Conservation (phyloP, 2,329 filamentous ascomycete species). For the Diaporthe batatas region DNA sequence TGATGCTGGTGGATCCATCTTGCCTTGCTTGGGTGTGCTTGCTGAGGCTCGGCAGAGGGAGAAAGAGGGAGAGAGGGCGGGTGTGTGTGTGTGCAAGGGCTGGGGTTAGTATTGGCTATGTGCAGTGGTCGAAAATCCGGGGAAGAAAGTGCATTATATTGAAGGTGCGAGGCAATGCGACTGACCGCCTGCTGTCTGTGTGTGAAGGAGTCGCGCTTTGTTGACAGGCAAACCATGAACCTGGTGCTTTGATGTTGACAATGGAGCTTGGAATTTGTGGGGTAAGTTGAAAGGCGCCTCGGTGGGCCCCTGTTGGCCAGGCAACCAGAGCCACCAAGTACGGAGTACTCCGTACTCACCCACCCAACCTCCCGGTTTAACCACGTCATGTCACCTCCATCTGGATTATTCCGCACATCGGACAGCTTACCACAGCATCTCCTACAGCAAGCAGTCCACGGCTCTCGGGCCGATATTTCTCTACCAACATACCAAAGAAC, state of each 20-base stretch:
- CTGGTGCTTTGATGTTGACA: conserved; percentile 30
- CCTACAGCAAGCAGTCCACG: not conserved
- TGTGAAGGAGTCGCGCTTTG: conserved; percentile 25
- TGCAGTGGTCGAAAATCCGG: not conserved
- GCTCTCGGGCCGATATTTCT: too few relatives aligned
- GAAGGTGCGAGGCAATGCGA: conserved; percentile 14
- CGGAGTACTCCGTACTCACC: too few relatives aligned
- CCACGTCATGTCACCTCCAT: not conserved
- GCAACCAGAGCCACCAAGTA: conserved; percentile 7
- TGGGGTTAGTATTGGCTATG: conserved; percentile 24
- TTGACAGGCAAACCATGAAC: conserved; percentile 30
- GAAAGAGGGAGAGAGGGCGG: too few relatives aligned
- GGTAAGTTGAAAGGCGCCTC: not conserved
- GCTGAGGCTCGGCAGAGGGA: not conserved
- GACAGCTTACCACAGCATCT: too few relatives aligned
- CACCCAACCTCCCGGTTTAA: not conserved
- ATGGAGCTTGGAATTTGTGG: conserved; percentile 35
- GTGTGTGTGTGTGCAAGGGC: not conserved
- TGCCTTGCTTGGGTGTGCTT: conserved; percentile 28
- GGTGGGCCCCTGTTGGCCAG: conserved; percentile 16
- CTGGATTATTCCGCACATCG: too few relatives aligned
- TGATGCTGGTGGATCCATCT: conserved; percentile 46
- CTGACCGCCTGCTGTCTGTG: not conserved
- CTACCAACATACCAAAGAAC: not conserved
- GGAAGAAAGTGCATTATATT: conserved; percentile 33